Base-by-base conservation (phyloP, 352 stramenopile species). In the Saprolegnia diclina region DNA sequence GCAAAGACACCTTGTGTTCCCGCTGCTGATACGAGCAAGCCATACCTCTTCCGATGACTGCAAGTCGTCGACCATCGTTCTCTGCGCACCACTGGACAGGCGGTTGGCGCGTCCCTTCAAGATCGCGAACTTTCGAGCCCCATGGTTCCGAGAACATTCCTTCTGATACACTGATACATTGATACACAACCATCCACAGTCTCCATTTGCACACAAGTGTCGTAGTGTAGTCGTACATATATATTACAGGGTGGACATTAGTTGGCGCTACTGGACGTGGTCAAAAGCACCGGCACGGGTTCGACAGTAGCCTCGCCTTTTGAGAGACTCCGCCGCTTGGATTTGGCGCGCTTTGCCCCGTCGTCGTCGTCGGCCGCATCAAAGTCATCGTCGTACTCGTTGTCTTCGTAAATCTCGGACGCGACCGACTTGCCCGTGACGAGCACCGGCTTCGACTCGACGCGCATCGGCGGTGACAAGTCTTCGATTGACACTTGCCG, bases 11-110 rank as follows among this genome's bases (percentile, higher is more conserved):
- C 38, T 42, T 14, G 21, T 13, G 0, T 13, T 29, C n/a, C 32
- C 14, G 14, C 56, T 44, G 19, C 19, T 68, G 56, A 35, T 26
- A n/a, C 19, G 14, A 56, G 11, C 16, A 35, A 45, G 6, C 26
- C 56, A 7, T 69, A 75, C 71, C 67, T 95, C 87, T 73, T 95
- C 86, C 16, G 87, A 90, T 53, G 81, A 92, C 71, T 95, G 87
- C 67, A 95, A 70, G n/a, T 95, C 87, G 65, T 93, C 83, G 40
- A 87, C 79, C 82, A 91, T 93, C 35, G 35, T 59, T 4, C 42
- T 4, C 42, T 4, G 7, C 42, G 13, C 42, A 14, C 4, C 1
- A 48, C 29, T 48, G 42, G 18, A 48, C 18, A 4, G 42, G 18
- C 4, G 18, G 18, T 45, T 48, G 42, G 29, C 29, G 29, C 18